Evolutionary conservation across 2,329 filamentous ascomycete genomes (phyloP), one percentile per base, ranked within the genome.

Genomic region (Beauveria rudraprayagi): DNA sequence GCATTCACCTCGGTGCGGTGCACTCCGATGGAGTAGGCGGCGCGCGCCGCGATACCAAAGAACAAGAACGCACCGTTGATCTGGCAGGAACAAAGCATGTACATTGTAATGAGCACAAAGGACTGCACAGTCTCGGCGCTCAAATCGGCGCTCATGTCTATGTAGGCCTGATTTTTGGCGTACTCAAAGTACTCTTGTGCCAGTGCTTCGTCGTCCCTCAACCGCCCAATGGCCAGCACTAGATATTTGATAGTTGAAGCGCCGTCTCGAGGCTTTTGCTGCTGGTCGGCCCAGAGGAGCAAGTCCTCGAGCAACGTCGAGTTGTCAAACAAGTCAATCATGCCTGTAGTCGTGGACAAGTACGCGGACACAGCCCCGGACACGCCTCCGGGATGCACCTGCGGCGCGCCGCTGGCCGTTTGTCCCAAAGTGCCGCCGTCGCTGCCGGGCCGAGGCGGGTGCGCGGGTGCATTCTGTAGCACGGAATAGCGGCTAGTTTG

Each of bases 11-110:
- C 80, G 1, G 78, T 80, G 2, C 81, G 72, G 63, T 83, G 81
- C 5, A 83, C 70, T 0, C 81, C 81, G 16, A 83, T 77, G 0
- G 80, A 79, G 61, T 83, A 82, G 0, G 80, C 80, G 0, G 80
- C 78, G 2, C 81, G 74, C 0, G 77, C 80, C 0, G 80, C 78
- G 7, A 82, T 77, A 8, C 80, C 81, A 19, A 83, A 82, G 67
- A 82, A 80, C 2, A 83, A 67, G 53, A 82, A 83, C 0, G 79
- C 79, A 1, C 79, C 79, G 61, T 82, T 83, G 66, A 83, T 81
- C 66, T 83, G 80, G 57, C 79, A 82, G 3, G 80, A 76, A 30
- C 78, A 77, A 3, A 83, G 77, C 77, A 82, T 82, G 69, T 82
- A 82, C 8, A 83, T 64, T 0, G 80, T 81, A 41, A 82, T 72